These are phyloP conservation scores for Rhodotorula sp. DNA, from an alignment of 1,284 basidiomycete genomes.

Conservation along the genomic window DNA sequence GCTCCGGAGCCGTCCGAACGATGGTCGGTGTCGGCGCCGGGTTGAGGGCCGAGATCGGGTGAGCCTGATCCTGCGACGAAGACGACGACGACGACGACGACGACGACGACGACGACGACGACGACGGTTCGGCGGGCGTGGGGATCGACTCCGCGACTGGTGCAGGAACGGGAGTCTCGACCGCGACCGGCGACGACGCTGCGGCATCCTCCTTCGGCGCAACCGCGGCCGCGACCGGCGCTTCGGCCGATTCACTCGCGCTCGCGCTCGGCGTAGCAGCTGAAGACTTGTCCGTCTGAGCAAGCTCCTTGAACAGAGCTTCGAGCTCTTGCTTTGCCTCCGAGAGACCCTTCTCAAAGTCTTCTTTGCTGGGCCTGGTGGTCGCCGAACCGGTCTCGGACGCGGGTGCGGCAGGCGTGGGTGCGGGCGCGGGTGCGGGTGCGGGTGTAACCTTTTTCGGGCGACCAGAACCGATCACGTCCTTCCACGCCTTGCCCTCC, in stretches of 20 bases:
- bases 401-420: conserved; percentile 1
- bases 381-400: conserved; percentile 8
- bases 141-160: conserved; percentile 34
- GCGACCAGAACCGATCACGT: conserved; percentile 30
- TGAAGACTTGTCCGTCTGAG: not conserved
- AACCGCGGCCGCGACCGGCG: not conserved
- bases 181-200: not conserved
- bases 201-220: not conserved
- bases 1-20: not conserved
- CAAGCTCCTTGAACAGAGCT: conserved; percentile 7
- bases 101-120: conserved; percentile 1
- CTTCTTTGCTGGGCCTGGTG: conserved; percentile 20
- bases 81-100: not conserved
- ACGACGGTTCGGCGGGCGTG: not conserved
- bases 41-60: not conserved
- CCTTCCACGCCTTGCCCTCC: conserved; percentile 34
- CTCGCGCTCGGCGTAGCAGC: not conserved
- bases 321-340: conserved; percentile 12
- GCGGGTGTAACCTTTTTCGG: not conserved
- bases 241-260: conserved; percentile 4
- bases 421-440: conserved; percentile 1
- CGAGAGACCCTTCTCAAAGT: conserved; percentile 31
- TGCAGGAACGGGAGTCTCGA: conserved; percentile 21
- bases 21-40: not conserved
- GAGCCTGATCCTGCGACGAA: not conserved